A percentile compares a stretch with the other conserved stretches of the same genome.
phyloP scores from a whole-genome alignment of 2,329 filamentous ascomycete genomes.

The Pezicula carpinea region DNA sequence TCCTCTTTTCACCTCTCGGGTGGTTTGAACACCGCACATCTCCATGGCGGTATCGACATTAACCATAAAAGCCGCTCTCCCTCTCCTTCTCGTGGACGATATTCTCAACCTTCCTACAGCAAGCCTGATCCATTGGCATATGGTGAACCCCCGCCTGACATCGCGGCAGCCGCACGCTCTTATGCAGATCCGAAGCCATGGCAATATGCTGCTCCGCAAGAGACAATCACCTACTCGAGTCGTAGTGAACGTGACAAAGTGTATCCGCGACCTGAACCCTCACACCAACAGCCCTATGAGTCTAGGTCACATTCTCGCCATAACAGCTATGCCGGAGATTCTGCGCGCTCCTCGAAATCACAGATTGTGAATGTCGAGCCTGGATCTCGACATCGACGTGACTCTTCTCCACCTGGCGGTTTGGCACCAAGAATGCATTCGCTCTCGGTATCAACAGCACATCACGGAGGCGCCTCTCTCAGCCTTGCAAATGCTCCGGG shows the following conservation, averaged over 20 bases:
- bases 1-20: conserved; percentile 23
- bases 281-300: conserved; percentile 6
- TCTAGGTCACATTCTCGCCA: conserved; percentile 4
- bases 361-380: conserved; percentile 27
- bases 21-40: conserved; percentile 7
- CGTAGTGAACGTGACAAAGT: conserved; percentile 17
- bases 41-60: conserved; percentile 19
- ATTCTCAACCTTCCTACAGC: background rate
- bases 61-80: conserved; percentile 9
- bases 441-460: conserved; percentile 24
- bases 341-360: conserved; percentile 15
- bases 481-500: conserved; percentile 56
- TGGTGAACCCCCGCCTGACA: background rate
- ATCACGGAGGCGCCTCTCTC: conserved; percentile 29
- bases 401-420: conserved; percentile 16
- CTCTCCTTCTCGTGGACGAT: background rate
- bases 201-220: conserved; percentile 35
- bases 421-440: conserved; percentile 25
- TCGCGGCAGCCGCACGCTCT: conserved; percentile 1
- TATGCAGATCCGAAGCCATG: conserved; percentile 29
- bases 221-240: conserved; percentile 30
- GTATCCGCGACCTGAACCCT: conserved; percentile 12
- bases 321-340: conserved; percentile 8
- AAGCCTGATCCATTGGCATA: background rate
- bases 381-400: conserved; percentile 17